Percentiles rank a stretch among this genome's conserved stretches.
These are phyloP conservation scores for Colletotrichum spaethianum DNA, from an alignment of 2,329 filamentous ascomycete species.

Conservation along the genomic window DNA sequence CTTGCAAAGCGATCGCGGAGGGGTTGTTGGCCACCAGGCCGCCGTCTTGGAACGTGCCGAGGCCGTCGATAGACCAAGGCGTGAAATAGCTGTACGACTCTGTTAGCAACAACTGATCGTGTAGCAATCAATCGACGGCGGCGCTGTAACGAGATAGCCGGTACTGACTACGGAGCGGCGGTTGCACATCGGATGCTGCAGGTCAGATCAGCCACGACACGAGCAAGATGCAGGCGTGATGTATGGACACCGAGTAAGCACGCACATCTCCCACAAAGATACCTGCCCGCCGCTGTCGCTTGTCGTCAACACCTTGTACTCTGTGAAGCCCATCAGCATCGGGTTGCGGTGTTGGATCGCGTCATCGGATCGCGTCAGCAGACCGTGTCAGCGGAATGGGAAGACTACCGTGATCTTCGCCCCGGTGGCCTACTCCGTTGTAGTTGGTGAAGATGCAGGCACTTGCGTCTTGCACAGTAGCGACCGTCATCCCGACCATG, in stretches of 20 bases:
- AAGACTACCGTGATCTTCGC: not conserved
- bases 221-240: not conserved
- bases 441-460: constrained; percentile 30
- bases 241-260: not conserved
- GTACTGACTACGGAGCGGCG: constrained; percentile 2
- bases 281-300: not conserved
- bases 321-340: not conserved
- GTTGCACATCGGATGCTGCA: constrained; percentile 4
- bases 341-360: not conserved
- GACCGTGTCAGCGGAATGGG: not conserved
- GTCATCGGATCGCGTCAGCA: not conserved
- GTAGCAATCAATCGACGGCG: not conserved
- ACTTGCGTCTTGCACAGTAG: constrained; percentile 12
- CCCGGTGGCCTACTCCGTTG: constrained; percentile 2
- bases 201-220: not conserved
- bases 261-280: not conserved
- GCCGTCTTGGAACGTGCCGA: constrained; percentile 43
- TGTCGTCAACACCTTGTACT: not conserved
- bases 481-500: constrained; percentile 13
- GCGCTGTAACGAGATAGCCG: not conserved
- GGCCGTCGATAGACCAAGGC: constrained; percentile 29
- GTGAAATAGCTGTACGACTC: constrained; percentile 11
- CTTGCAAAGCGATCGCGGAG: constrained; percentile 42
- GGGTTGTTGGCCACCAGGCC: constrained; percentile 44
- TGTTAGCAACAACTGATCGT: not conserved